phyloP scores from a whole-genome alignment of 305 asterid genomes.

The Fraxinus albicans region DNA sequence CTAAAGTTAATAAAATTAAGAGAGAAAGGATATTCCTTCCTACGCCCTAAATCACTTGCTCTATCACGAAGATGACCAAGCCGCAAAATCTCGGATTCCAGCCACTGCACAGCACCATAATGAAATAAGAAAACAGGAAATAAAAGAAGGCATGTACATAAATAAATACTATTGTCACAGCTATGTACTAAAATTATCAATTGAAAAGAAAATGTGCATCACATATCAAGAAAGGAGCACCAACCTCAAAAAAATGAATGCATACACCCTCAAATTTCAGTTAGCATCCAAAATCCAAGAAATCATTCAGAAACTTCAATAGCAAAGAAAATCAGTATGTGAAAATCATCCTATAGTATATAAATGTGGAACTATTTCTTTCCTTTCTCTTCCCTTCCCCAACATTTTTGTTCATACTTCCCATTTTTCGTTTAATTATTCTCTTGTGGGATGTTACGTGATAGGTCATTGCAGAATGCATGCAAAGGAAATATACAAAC shows the following conservation, averaged over 20 bases:
- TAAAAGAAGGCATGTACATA: neutral
- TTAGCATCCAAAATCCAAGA: neutral
- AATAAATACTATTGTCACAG: neutral
- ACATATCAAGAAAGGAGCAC: neutral
- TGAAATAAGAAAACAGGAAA: neutral
- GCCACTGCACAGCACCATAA: constrained; percentile 67
- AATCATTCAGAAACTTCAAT: neutral
- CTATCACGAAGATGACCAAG: constrained; percentile 98
- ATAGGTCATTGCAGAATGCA: neutral
- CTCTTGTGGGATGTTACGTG: neutral
- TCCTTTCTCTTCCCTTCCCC: neutral
- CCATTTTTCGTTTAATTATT: neutral
- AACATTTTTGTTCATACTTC: neutral
- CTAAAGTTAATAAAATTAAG: constrained; percentile 8
- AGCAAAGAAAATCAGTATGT: neutral
- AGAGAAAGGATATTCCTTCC: constrained; percentile 90
- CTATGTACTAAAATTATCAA: neutral
- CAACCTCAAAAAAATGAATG: neutral
- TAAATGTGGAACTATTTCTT: neutral
- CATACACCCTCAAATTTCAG: neutral
- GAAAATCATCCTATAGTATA: neutral
- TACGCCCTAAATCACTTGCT: constrained; percentile 94
- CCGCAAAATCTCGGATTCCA: constrained; percentile 85
- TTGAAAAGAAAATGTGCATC: neutral
- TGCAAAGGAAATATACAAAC: neutral